These are phyloP conservation scores for Pseudogymnoascus sp. DNA, from an alignment of 2,329 filamentous ascomycete species.

Conservation along the genomic window DNA sequence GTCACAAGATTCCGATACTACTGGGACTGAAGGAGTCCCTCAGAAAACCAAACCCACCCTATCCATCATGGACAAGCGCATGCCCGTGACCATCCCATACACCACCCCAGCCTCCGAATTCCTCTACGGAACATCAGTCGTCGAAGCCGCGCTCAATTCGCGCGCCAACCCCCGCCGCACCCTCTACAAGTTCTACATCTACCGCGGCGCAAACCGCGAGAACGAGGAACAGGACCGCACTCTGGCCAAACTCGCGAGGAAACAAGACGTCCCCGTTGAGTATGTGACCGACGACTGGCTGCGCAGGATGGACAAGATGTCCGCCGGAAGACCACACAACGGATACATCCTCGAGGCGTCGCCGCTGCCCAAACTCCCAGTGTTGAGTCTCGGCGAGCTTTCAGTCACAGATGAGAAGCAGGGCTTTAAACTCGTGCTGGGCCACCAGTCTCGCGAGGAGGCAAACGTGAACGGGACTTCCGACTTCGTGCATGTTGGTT, in stretches of 20 bases:
- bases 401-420: slow-evolving; percentile 23
- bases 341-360: slow-evolving; percentile 82
- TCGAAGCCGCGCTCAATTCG: slow-evolving; percentile 67
- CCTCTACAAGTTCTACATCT: slow-evolving; percentile 78
- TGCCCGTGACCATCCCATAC: slow-evolving; percentile 45
- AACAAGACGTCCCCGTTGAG: slow-evolving; percentile 44
- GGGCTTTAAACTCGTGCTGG: slow-evolving; percentile 52
- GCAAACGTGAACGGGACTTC: slow-evolving; percentile 60
- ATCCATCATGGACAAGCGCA: slow-evolving; percentile 16
- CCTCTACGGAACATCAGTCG: slow-evolving; percentile 74
- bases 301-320: slow-evolving; percentile 73
- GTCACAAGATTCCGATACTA: background rate
- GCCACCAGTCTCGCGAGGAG: slow-evolving; percentile 67
- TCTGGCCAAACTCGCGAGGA: slow-evolving; percentile 39
- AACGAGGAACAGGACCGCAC: slow-evolving; percentile 36
- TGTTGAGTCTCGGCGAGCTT: slow-evolving; percentile 43
- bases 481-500: slow-evolving; percentile 35
- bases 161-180: slow-evolving; percentile 47
- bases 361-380: slow-evolving; percentile 63
- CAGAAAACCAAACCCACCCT: background rate
- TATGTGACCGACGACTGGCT: slow-evolving; percentile 53
- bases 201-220: slow-evolving; percentile 47
- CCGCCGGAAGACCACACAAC: slow-evolving; percentile 76
- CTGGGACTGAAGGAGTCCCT: background rate
- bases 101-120: slow-evolving; percentile 87